phyloP scores from a whole-genome alignment of 768 basidiomycete species.

The Mycena leptocephala region DNA sequence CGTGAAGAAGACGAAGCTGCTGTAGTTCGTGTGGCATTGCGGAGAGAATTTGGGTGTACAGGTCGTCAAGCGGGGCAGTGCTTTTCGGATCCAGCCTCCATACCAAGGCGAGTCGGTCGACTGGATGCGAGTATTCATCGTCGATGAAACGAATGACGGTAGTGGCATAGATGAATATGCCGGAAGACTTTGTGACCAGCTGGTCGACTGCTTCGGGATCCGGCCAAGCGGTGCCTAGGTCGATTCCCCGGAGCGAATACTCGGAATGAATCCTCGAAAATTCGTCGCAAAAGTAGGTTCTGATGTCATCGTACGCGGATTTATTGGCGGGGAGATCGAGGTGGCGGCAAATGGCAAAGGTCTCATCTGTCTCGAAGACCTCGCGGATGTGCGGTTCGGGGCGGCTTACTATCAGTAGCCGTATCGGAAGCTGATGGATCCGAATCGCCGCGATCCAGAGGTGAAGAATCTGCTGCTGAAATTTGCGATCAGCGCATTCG shows the following conservation, averaged over 20 bases:
- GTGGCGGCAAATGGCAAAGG: neutral
- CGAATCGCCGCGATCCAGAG: neutral
- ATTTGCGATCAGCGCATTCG: neutral
- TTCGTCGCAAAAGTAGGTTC: neutral
- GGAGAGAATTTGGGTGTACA: constrained; percentile 5
- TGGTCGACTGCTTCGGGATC: neutral
- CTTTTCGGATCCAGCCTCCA: neutral
- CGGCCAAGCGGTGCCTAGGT: neutral
- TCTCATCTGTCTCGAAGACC: neutral
- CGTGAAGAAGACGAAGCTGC: neutral
- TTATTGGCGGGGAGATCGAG: neutral
- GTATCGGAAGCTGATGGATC: neutral
- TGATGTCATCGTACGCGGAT: neutral
- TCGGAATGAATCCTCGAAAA: neutral
- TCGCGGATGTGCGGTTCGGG: constrained; percentile 9
- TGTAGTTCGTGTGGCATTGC: neutral
- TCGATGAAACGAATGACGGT: constrained; percentile 4
- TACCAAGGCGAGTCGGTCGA: neutral
- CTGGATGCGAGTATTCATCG: constrained; percentile 10
- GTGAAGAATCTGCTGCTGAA: constrained; percentile 1
- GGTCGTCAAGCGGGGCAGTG: constrained; percentile 13
- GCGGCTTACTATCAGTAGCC: neutral
- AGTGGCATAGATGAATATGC: too few relatives aligned
- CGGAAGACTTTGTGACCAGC: neutral
- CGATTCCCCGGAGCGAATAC: neutral